Percentiles rank a stretch among this genome's conserved stretches.
Evolutionary conservation across 345 rosid species (phyloP).

Genomic region (Eucalyptus tenuipes): DNA sequence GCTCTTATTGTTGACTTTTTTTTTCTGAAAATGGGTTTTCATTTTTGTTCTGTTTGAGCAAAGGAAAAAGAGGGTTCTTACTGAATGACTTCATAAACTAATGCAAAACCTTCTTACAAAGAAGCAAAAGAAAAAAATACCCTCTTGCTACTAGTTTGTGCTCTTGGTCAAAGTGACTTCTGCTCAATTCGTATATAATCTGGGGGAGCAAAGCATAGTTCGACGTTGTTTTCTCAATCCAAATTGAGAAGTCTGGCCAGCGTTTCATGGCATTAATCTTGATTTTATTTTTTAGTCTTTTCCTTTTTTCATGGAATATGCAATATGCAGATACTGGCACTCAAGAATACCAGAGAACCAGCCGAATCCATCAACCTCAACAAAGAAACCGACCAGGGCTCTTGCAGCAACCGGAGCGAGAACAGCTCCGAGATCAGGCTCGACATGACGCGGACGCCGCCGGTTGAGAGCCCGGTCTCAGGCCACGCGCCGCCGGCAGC

Average conservation of each 20-base stretch:
- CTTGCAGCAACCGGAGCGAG: slow-evolving; percentile 89
- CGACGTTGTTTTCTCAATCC: background rate
- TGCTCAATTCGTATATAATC: background rate
- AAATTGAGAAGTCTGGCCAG: background rate
- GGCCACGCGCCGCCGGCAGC: slow-evolving; percentile 6
- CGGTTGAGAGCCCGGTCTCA: slow-evolving; percentile 68
- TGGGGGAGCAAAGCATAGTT: background rate
- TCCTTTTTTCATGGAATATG: background rate
- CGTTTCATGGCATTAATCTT: background rate
- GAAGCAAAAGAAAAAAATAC: background rate
- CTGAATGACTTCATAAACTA: background rate
- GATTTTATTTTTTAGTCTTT: background rate
- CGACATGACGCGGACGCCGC: slow-evolving; percentile 68
- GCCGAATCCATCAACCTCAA: slow-evolving; percentile 83
- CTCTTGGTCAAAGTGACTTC: background rate
- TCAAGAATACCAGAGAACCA: slow-evolving; percentile 64
- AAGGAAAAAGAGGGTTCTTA: background rate
- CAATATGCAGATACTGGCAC: slow-evolving; percentile 60
- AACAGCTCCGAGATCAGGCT: slow-evolving; percentile 80
- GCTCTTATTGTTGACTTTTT: background rate
- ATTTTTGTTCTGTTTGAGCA: background rate
- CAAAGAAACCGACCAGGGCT: slow-evolving; percentile 84
- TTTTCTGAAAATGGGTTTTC: background rate
- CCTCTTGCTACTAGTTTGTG: background rate
- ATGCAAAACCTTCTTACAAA: background rate